A percentile compares a stretch with the other conserved stretches of the same genome.
These are phyloP conservation scores for Borealophlyctis nickersoniae DNA, from an alignment of 192 early-diverging fungal genomes.

Conservation along the genomic window DNA sequence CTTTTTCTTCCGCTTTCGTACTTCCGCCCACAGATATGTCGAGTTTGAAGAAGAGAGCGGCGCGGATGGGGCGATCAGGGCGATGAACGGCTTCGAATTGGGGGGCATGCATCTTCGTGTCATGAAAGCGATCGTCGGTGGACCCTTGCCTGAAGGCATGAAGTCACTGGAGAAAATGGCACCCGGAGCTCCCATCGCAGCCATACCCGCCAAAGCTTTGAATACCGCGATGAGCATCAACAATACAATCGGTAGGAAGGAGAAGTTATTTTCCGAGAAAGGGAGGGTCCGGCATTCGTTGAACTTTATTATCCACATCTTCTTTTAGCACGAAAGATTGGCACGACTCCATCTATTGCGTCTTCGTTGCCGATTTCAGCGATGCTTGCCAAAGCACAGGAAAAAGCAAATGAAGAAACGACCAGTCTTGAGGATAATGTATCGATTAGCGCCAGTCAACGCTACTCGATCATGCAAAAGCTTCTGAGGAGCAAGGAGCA, in stretches of 20 bases:
- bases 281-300: constrained; percentile 1
- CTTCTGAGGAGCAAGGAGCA: constrained; percentile 33
- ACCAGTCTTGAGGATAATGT: constrained; percentile 38
- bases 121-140: constrained; percentile 68
- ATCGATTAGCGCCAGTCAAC: constrained; percentile 48
- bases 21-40: constrained; percentile 58
- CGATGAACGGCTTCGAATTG: constrained; percentile 78
- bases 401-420: constrained; percentile 32
- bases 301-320: neutral
- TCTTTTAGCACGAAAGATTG: constrained; percentile 15
- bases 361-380: neutral
- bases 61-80: constrained; percentile 68
- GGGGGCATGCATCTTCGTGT: constrained; percentile 70
- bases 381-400: constrained; percentile 30
- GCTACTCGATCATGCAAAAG: constrained; percentile 73
- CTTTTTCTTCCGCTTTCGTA: too few species aligned
- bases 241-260: constrained; percentile 23
- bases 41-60: constrained; percentile 61
- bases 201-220: constrained; percentile 31
- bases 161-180: constrained; percentile 62
- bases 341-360: neutral
- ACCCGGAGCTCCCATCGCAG: constrained; percentile 14
- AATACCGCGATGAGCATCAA: constrained; percentile 30
- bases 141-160: constrained; percentile 77
- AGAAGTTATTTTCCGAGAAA: neutral